These are phyloP conservation scores for Ciborinia camelliae DNA, from an alignment of 2,329 filamentous ascomycete genomes.

Conservation along the genomic window DNA sequence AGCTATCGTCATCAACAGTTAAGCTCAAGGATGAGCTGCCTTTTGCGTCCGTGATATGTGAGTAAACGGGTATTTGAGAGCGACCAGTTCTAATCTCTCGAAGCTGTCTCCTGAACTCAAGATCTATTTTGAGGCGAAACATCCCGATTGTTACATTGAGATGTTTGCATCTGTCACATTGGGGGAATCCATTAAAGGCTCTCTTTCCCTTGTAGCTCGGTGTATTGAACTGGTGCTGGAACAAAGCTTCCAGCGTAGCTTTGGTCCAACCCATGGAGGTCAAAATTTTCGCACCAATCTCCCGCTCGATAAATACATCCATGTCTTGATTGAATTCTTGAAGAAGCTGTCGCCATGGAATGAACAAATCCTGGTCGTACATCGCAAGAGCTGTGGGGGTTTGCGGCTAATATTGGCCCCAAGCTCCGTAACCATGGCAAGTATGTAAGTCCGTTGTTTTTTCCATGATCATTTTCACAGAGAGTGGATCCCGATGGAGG, in stretches of 20 bases:
- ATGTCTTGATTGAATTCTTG: slow-evolving; percentile 1
- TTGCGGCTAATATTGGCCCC: background rate
- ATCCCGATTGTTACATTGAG: background rate
- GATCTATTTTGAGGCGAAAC: background rate
- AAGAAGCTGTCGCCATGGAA: background rate
- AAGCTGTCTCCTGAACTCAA: slow-evolving; percentile 7
- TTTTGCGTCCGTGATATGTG: background rate
- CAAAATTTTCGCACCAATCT: background rate
- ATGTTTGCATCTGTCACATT: background rate
- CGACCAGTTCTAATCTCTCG: slow-evolving; percentile 7
- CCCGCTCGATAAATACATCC: slow-evolving; percentile 1
- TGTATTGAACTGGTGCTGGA: background rate
- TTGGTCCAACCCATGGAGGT: background rate
- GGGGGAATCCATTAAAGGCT: background rate
- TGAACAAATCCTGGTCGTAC: background rate
- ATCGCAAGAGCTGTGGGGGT: slow-evolving; percentile 3
- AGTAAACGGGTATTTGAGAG: background rate
- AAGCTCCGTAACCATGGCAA: background rate
- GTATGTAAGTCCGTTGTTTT: slow-evolving; percentile 1
- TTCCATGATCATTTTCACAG: slow-evolving; percentile 1
- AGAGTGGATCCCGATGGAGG: background rate
- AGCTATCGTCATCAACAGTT: background rate
- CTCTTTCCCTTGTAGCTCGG: background rate
- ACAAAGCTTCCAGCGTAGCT: background rate
- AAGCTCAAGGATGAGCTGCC: background rate